These are phyloP conservation scores for Hippophae gyantsensis DNA, from an alignment of 306 rosid species.

Conservation along the genomic window DNA sequence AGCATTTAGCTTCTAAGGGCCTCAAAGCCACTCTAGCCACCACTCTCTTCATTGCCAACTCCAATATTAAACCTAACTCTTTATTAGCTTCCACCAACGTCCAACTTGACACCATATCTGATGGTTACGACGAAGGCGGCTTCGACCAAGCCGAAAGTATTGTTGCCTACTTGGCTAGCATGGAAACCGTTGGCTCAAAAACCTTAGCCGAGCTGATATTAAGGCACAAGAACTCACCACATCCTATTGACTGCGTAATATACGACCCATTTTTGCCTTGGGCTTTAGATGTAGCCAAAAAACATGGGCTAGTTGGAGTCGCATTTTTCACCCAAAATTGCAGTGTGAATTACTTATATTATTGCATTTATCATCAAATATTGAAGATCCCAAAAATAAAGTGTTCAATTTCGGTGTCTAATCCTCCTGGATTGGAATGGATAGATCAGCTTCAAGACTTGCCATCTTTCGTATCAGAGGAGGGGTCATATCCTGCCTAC, in stretches of 20 bases:
- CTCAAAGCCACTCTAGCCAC: conserved; percentile 12
- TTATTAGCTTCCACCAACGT: not conserved
- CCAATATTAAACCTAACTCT: no score
- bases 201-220: not conserved
- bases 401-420: not conserved
- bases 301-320: conserved; percentile 15
- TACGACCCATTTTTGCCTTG: conserved; percentile 24
- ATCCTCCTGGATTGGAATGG: no score
- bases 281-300: conserved; percentile 20
- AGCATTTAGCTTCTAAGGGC: conserved; percentile 20
- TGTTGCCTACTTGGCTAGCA: no score
- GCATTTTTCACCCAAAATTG: conserved; percentile 23
- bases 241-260: conserved; percentile 6
- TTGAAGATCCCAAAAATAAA: not conserved
- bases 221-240: not conserved
- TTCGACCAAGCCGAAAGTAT: no score
- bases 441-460: not conserved
- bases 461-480: conserved; percentile 19
- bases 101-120: conserved; percentile 11
- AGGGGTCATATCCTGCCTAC: not conserved
- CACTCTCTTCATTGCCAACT: not conserved
- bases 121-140: not conserved
- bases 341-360: conserved; percentile 3
- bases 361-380: not conserved
- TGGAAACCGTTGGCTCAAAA: not conserved